Evolutionary conservation across 106 monocot genomes (phyloP).

Genomic region (Dactylorhiza incarnata): DNA sequence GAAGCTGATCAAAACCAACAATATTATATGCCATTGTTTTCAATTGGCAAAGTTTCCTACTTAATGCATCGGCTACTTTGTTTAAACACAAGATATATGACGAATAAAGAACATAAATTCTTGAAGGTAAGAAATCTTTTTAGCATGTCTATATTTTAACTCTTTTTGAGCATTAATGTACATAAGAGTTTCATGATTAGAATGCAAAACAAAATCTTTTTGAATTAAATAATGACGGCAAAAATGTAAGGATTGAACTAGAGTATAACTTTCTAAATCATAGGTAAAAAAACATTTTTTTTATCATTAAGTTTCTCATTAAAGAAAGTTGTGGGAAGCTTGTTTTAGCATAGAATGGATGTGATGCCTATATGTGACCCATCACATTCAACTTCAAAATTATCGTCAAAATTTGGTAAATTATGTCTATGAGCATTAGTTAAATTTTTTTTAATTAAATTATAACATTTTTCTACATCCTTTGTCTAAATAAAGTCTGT

Average conservation of each 20-base stretch:
- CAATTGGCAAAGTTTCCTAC: neutral
- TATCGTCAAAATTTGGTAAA: too few relatives aligned
- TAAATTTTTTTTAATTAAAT: neutral
- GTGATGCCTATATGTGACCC: neutral
- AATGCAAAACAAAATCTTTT: neutral
- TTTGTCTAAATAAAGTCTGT: neutral
- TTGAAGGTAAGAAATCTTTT: neutral
- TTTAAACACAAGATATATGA: neutral
- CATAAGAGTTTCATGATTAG: neutral
- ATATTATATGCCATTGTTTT: neutral
- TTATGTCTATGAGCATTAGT: neutral
- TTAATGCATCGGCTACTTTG: neutral
- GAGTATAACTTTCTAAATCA: neutral
- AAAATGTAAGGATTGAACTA: neutral
- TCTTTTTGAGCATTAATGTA: neutral
- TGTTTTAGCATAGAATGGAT: too few relatives aligned
- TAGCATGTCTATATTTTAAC: too few relatives aligned
- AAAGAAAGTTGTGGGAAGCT: too few relatives aligned
- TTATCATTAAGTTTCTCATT: too few relatives aligned
- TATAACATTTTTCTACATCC: neutral
- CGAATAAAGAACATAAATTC: neutral
- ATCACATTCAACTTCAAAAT: neutral
- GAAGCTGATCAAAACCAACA: too few relatives aligned
- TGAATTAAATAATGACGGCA: slow-evolving; percentile 1
- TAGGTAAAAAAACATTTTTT: neutral